Base-by-base conservation (phyloP, 108 stramenopile genomes). In the Phaeodactylum tricornutum region DNA sequence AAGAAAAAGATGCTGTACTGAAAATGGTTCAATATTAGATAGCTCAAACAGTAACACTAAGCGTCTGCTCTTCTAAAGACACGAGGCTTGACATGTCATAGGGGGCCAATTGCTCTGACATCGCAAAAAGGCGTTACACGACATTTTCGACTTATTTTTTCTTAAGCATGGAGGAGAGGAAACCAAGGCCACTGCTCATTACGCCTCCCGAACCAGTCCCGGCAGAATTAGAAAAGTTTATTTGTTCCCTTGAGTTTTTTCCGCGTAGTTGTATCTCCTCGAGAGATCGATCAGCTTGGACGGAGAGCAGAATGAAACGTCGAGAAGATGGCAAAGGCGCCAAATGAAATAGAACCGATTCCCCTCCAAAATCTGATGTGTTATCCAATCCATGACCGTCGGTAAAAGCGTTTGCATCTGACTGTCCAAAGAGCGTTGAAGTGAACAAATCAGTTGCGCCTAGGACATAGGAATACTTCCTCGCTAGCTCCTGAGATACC, bases 201-300 rank as follows among this genome's bases (percentile, higher is more conserved):
- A 8, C 45, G 7, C 7, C 4, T 4, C 45, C 45, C 4, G 24
- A 22, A 46, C 4, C n/a, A 9, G 45, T 46, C 45, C 21, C n/a
- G 27, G 25, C 45, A 26, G 4, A 4, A 26, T 46, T 41, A 15
- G 6, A 20, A 5, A 20, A 20, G 19, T 7, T 28, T 26, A 26
- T 28, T 28, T 49, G 29, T 34, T 75, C 65, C 23, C 73, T 74
- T 33, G 60, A 57, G 47, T 76, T 73, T 53, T 79, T 84, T 31
- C 72, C 66, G 41, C 84, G 77, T 6, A 77, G 62, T 37, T 86
- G 84, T 26, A 92, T 55, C 43, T 87, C 90, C 25, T 62, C 72
- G 41, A 87, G 72, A 0, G 77, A 70, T 21, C 82, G 86, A 51
- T 91, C 89, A n/a, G 84, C 57, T 43, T 84, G 89, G 25, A 91